Percentiles rank a stretch among this genome's conserved stretches.
phyloP scores from a whole-genome alignment of 768 basidiomycete genomes.

The Lactarius pseudohatsudake region DNA sequence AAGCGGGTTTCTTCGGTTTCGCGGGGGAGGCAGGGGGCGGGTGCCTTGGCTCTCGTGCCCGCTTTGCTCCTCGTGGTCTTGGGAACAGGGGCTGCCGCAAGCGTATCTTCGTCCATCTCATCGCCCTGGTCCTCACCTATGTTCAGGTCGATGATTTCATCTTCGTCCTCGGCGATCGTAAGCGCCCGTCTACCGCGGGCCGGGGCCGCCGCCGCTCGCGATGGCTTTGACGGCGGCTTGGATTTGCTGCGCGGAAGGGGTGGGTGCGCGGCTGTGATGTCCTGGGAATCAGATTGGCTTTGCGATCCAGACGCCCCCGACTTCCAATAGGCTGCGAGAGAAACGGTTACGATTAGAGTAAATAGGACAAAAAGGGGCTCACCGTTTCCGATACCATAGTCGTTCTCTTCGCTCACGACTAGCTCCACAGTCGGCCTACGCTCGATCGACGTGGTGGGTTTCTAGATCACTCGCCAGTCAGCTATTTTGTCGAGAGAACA shows the following conservation, averaged over 20 bases:
- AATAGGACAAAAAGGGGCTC: conserved; percentile 19
- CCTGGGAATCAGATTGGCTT: conserved; percentile 55
- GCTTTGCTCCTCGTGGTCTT: conserved; percentile 1
- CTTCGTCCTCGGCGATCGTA: background rate
- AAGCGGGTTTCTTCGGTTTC: background rate
- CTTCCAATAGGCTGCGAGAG: conserved; percentile 11
- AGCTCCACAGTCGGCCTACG: conserved; percentile 47
- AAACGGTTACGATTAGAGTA: background rate
- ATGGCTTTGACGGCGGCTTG: conserved; percentile 9
- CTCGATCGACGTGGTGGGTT: conserved; percentile 24
- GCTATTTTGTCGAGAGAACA: background rate
- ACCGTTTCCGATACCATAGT: conserved; percentile 57
- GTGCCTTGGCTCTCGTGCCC: background rate
- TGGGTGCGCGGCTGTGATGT: conserved; percentile 15
- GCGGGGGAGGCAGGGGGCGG: background rate
- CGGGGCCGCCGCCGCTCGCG: background rate
- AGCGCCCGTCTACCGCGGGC: background rate
- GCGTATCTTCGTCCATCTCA: background rate
- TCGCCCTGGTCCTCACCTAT: background rate
- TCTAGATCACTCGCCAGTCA: conserved; percentile 30
- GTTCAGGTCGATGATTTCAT: background rate
- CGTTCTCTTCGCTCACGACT: conserved; percentile 50
- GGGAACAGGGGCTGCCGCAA: background rate
- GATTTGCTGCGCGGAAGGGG: conserved; percentile 12
- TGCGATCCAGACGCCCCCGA: conserved; percentile 12